Evolutionary conservation across 2,329 filamentous ascomycete species (phyloP).

Genomic region (Xylariaceae sp.): DNA sequence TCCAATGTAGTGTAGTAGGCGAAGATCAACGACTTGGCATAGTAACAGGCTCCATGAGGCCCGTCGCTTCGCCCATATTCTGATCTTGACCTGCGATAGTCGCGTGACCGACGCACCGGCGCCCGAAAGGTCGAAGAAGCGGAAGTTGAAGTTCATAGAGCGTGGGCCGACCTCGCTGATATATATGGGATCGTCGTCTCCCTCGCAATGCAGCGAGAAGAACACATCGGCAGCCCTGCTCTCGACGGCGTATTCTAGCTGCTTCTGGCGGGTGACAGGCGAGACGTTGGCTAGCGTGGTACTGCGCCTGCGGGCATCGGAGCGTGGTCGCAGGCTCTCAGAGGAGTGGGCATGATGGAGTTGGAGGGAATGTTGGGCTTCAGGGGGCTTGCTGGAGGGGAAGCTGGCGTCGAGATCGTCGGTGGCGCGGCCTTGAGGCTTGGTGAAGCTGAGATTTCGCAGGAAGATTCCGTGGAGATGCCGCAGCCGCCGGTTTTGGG

Average conservation of each 20-base stretch:
- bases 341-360: conserved; percentile 54
- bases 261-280: conserved; percentile 59
- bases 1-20: conserved; percentile 72
- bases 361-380: conserved; percentile 34
- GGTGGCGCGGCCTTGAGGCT: conserved; percentile 55
- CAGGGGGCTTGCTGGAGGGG: conserved; percentile 59
- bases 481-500: conserved; percentile 80
- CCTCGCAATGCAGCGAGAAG: conserved; percentile 73
- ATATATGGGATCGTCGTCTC: conserved; percentile 70
- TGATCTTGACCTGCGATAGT: conserved; percentile 58
- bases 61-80: conserved; percentile 65
- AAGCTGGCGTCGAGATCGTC: conserved; percentile 75
- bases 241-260: conserved; percentile 67
- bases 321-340: conserved; percentile 41
- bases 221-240: conserved; percentile 78
- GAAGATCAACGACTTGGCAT: conserved; percentile 66
- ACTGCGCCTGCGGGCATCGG: conserved; percentile 42
- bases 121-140: conserved; percentile 69
- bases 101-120: conserved; percentile 61
- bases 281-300: conserved; percentile 44
- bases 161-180: conserved; percentile 75
- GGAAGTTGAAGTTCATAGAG: conserved; percentile 88
- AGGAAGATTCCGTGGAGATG: conserved; percentile 83
- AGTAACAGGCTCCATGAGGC: conserved; percentile 59
- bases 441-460: conserved; percentile 72